Base-by-base conservation (phyloP, 306 rosid species). In the Pyrus pyrifolia region DNA sequence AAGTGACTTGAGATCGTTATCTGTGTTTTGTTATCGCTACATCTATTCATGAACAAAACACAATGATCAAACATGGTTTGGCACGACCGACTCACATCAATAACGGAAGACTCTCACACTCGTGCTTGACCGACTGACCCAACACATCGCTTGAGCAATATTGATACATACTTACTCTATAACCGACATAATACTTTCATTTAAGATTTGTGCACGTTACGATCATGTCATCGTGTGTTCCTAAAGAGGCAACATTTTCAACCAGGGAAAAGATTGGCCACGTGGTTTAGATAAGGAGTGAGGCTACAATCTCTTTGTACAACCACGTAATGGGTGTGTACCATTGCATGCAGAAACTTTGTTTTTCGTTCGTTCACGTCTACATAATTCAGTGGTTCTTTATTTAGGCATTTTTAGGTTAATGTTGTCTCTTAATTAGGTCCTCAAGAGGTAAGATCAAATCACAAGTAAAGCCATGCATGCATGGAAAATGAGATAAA, bases 281-380 rank as follows among this genome's bases (percentile, higher is more conserved):
- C 68, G 52, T 81, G 77, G 42, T 51, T 53, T 19, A 42, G 76
- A 40, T 21, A 61, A 79, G 77, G 44, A 57, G 80, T 70, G 55
- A 53, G 84, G 73, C 77, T 76, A 53, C 84, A 22, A 63, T 33
- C 30, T 27, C 7, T 57, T 21, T 52, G 72, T 31, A 45, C 75
- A 70, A 73, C 58, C 71, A 23, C 52, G 65, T 15, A 74, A 70
- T 22, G 33, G 15, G 42, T 38, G 42, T 73, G 25, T 60, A 73
- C 12, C 59, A 59, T 40, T 67, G 29, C 75, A 3, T 52, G 17
- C 76, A 72, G 67, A 35, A 57, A 35, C 76, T 57, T 46, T 35
- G 27, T 51, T 15, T 53, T 63, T 53, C 33, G 29, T 42, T 52
- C n/a, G 6, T 63, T 79, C 78, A 38, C 45, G 40, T 35, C 44